Conservation (phyloP, 352 stramenopile species). For the Phytophthora citricola region DNA sequence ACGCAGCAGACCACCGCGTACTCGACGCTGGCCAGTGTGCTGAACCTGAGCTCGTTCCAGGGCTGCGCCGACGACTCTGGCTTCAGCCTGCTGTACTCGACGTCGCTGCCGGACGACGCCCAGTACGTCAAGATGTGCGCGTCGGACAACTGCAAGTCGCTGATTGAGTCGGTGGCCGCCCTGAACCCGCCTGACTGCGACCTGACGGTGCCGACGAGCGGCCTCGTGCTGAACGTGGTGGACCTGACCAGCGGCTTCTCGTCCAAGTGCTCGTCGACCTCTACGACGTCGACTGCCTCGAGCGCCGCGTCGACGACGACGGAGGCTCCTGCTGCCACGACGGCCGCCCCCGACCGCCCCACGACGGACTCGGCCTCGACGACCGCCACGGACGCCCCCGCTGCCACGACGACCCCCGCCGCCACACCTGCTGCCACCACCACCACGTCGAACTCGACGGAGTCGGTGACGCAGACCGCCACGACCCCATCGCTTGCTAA, state of each 20-base stretch:
- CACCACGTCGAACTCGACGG: slow-evolving; percentile 23
- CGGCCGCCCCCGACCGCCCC: slow-evolving; percentile 1
- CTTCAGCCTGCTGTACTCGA: slow-evolving; percentile 42
- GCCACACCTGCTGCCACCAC: slow-evolving; percentile 16
- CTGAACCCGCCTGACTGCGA: slow-evolving; percentile 42
- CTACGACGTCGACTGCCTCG: slow-evolving; percentile 10
- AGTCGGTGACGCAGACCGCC: not conserved
- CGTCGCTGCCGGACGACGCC: slow-evolving; percentile 30
- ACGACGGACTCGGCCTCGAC: not conserved
- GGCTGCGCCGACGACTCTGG: slow-evolving; percentile 34
- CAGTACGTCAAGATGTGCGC: slow-evolving; percentile 43
- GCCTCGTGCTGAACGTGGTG: slow-evolving; percentile 38
- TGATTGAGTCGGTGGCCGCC: slow-evolving; percentile 25
- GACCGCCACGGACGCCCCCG: slow-evolving; percentile 10
- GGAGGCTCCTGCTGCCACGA: slow-evolving; percentile 10
- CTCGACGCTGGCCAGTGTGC: slow-evolving; percentile 29
- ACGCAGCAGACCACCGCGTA: slow-evolving; percentile 26
- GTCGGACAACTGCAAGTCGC: slow-evolving; percentile 29
- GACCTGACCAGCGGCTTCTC: slow-evolving; percentile 33
- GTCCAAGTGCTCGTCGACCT: slow-evolving; percentile 19
- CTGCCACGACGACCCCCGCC: slow-evolving; percentile 12
- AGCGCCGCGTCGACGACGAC: slow-evolving; percentile 5
- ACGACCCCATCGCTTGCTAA: slow-evolving; percentile 17
- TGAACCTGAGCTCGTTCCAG: slow-evolving; percentile 26
- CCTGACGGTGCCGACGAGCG: slow-evolving; percentile 40